Evolutionary conservation across 2,329 filamentous ascomycete genomes (phyloP), one percentile per base, ranked within the genome.

Genomic region (Beauveria brongniartii): DNA sequence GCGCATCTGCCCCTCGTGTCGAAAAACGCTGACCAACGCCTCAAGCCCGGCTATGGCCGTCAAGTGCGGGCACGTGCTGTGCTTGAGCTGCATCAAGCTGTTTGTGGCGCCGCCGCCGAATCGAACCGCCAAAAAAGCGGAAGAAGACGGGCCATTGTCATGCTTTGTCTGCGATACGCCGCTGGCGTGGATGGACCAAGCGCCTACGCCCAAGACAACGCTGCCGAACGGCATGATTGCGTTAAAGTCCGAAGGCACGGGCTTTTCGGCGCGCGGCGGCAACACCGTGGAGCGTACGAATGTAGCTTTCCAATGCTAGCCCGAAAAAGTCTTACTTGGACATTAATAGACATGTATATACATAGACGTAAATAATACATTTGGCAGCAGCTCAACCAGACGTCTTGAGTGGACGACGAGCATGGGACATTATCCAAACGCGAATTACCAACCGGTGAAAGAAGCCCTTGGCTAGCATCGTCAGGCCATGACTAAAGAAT

Each of bases 141-240:
- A 74, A 10, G 74, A 91, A 2, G 37, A 30, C 18, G 75, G 81
- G 12, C 68, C 71, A 6, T 64, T 72, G 43, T 64, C 66, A 55
- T 97, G 94, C 73, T 97, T 91, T 72, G 92, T 97, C 5, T 97
- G 93, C 69, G 90, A 96, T 63, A 82, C 83, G 44, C 86, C 92
- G 68, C 74, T 97, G n/a, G 86, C 84, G 7, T 77, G 75, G 34
- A 73, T 74, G 50, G 73, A 74, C 52, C 74, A 75, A 58, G 73
- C 80, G 67, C 70, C 65, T 67, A 69, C 54, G 62, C 64, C 66
- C 47, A 83, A 83, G 66, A 81, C 85, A 41, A 83, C 78, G 57
- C 80, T 88, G 41, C 84, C 80, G 63, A 84, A 87, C 0, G 92
- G 92, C 0, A 70, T 97, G 40, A 87, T 97, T 3, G 85, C 89